These are phyloP conservation scores for Pseudoneurospora amorphoporcata DNA, from an alignment of 495 filamentous ascomycete species.

Conservation along the genomic window DNA sequence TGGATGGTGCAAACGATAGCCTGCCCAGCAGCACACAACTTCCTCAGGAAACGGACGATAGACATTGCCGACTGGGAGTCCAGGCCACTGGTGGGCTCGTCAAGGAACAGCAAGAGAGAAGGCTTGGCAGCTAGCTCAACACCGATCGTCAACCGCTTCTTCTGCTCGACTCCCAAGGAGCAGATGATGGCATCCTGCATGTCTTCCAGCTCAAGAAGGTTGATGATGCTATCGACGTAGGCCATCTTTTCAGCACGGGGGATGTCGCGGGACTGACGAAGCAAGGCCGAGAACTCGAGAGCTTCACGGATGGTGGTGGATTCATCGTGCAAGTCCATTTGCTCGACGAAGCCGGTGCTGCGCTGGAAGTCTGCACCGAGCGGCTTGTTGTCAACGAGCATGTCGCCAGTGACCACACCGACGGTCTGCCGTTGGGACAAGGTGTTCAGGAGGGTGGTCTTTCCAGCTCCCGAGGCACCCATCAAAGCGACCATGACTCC, in stretches of 20 bases:
- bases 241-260: slow-evolving; percentile 62
- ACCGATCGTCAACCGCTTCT: slow-evolving; percentile 71
- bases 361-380: slow-evolving; percentile 66
- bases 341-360: slow-evolving; percentile 75
- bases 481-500: slow-evolving; percentile 73
- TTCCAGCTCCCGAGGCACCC: slow-evolving; percentile 77
- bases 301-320: slow-evolving; percentile 83
- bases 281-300: slow-evolving; percentile 65
- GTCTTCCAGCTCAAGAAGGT: slow-evolving; percentile 69
- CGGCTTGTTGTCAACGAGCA: slow-evolving; percentile 67
- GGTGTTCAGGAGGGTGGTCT: slow-evolving; percentile 56
- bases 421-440: slow-evolving; percentile 65
- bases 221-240: slow-evolving; percentile 83
- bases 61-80: slow-evolving; percentile 78
- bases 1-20: slow-evolving; percentile 69
- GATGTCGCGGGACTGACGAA: slow-evolving; percentile 61
- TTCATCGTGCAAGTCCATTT: slow-evolving; percentile 75
- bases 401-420: slow-evolving; percentile 61
- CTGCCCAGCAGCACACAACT: slow-evolving; percentile 67
- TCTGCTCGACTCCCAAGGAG: slow-evolving; percentile 54
- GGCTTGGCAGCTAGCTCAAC: slow-evolving; percentile 89
- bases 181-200: slow-evolving; percentile 77
- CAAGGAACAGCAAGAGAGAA: slow-evolving; percentile 62
- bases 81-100: slow-evolving; percentile 74
- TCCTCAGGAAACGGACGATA: slow-evolving; percentile 76